Evolutionary conservation across 306 rosid genomes (phyloP).

Genomic region (Sophora flavescens): DNA sequence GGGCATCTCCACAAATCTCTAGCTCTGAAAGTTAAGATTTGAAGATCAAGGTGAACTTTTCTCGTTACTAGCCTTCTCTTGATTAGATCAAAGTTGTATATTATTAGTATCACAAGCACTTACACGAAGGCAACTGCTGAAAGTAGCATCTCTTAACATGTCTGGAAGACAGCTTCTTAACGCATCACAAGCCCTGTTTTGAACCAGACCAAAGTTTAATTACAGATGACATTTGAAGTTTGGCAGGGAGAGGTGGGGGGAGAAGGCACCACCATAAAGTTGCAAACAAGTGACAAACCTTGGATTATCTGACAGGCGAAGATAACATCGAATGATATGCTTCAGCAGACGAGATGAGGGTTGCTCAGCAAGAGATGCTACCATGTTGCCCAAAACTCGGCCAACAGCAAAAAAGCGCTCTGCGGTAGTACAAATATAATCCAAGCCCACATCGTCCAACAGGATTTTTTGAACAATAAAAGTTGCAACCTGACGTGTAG

Average conservation of each 20-base stretch:
- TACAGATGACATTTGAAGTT: neutral
- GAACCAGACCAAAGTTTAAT: slow-evolving; percentile 34
- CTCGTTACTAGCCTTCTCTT: neutral
- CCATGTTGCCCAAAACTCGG: slow-evolving; percentile 88
- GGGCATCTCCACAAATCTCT: slow-evolving; percentile 10
- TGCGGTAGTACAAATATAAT: slow-evolving; percentile 91
- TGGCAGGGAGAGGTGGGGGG: neutral
- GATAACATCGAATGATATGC: slow-evolving; percentile 93
- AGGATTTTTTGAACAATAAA: slow-evolving; percentile 90
- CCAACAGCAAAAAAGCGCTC: slow-evolving; percentile 97
- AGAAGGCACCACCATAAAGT: neutral
- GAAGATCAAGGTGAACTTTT: slow-evolving; percentile 8
- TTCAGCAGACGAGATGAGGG: slow-evolving; percentile 91
- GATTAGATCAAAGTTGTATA: neutral
- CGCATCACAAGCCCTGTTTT: slow-evolving; percentile 91
- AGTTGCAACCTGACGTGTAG: slow-evolving; percentile 76
- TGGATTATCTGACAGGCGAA: slow-evolving; percentile 86
- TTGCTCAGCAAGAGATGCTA: slow-evolving; percentile 87
- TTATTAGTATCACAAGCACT: slow-evolving; percentile 36
- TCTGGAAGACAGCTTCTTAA: slow-evolving; percentile 93
- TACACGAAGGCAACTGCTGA: slow-evolving; percentile 87
- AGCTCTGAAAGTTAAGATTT: slow-evolving; percentile 8
- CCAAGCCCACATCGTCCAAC: slow-evolving; percentile 93
- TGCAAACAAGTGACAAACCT: slow-evolving; percentile 62
- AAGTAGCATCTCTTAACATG: slow-evolving; percentile 88